A percentile compares a stretch with the other conserved stretches of the same genome.
These are phyloP conservation scores for Hibiscus syriacus DNA, from an alignment of 345 rosid species.

Conservation along the genomic window DNA sequence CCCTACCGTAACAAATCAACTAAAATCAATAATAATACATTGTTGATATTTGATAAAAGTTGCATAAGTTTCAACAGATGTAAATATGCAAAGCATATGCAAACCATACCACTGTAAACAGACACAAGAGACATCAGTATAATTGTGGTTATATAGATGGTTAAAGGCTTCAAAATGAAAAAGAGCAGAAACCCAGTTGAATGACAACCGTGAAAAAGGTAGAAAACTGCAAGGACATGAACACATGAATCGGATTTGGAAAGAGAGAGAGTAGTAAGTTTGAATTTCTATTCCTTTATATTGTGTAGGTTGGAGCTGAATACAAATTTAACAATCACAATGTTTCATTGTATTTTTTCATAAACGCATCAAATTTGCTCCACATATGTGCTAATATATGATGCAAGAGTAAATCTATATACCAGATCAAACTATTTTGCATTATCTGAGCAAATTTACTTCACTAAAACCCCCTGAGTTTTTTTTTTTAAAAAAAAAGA, in stretches of 20 bases:
- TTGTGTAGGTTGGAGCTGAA: background rate
- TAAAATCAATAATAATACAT: background rate
- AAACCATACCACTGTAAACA: background rate
- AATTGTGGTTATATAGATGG: background rate
- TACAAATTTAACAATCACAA: background rate
- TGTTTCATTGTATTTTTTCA: background rate
- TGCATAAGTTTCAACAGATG: background rate
- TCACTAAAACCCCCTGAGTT: background rate
- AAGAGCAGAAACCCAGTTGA: background rate
- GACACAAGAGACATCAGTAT: background rate
- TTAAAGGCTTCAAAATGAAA: background rate
- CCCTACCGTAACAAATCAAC: constrained; percentile 50
- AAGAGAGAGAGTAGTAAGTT: background rate
- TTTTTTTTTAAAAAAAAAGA: constrained; percentile 2
- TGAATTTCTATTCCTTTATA: background rate
- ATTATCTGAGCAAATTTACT: background rate
- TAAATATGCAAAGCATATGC: background rate
- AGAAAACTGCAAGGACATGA: background rate
- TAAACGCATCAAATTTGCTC: background rate
- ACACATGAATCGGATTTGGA: background rate
- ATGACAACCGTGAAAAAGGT: background rate
- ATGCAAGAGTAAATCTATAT: background rate
- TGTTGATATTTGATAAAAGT: background rate
- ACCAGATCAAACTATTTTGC: background rate
- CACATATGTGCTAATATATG: background rate